These are phyloP conservation scores for Dianthus caryophyllus DNA, from an alignment of 148 eudicot species.

Conservation along the genomic window DNA sequence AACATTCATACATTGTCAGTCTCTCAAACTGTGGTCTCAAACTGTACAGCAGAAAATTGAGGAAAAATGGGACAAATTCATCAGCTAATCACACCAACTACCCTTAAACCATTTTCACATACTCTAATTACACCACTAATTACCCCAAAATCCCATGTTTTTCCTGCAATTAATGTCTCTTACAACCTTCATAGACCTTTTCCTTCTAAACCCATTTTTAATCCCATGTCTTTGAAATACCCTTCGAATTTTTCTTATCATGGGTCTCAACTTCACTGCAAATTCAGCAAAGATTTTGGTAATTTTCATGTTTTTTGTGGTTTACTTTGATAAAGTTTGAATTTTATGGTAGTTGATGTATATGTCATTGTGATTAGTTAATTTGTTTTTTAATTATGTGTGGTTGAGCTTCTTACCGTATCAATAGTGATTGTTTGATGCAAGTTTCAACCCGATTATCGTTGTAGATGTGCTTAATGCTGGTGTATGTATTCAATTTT, in stretches of 20 bases:
- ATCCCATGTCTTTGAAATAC: background rate
- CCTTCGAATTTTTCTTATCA: slow-evolving; percentile 17
- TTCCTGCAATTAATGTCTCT: slow-evolving; percentile 25
- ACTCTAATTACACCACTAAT: background rate
- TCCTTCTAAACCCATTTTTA: slow-evolving; percentile 7
- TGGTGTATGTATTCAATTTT: no score
- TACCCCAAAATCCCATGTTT: slow-evolving; percentile 13
- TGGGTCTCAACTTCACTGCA: slow-evolving; percentile 37
- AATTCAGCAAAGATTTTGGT: slow-evolving; percentile 37
- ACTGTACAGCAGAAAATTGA: no score
- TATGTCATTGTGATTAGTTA: background rate
- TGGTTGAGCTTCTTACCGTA: no score
- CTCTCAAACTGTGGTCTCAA: no score
- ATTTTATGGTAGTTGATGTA: slow-evolving; percentile 1
- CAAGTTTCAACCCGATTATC: no score
- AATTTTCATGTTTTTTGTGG: background rate
- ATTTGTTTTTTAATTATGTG: background rate
- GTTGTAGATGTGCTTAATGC: background rate
- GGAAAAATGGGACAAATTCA: slow-evolving; percentile 24
- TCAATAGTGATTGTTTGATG: no score
- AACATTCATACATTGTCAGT: no score
- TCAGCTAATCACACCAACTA: slow-evolving; percentile 7
- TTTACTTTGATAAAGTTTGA: background rate
- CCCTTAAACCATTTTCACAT: slow-evolving; percentile 11
- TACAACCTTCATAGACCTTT: slow-evolving; percentile 1